Evolutionary conservation across 2,329 filamentous ascomycete species (phyloP).

Genomic region (Calonectria montana): DNA sequence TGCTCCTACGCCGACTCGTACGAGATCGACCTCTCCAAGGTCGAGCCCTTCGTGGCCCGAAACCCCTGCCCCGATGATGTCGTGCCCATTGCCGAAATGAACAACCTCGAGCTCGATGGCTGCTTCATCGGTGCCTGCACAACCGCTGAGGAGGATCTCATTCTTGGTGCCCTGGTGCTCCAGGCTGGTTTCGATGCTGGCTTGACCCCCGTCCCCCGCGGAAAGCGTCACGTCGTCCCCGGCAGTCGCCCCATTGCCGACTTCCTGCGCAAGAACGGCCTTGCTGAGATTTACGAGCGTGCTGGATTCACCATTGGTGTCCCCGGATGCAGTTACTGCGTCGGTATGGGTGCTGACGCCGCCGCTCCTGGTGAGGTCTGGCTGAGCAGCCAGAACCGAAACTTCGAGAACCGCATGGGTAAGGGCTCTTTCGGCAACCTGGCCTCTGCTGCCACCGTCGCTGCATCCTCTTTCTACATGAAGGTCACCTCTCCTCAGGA

Average conservation of each 20-base stretch:
- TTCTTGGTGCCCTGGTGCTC: constrained; percentile 53
- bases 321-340: constrained; percentile 57
- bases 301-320: constrained; percentile 54
- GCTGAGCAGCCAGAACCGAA: constrained; percentile 56
- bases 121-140: constrained; percentile 60
- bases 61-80: constrained; percentile 57
- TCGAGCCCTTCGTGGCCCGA: constrained; percentile 50
- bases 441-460: not conserved
- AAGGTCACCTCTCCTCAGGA: constrained; percentile 3
- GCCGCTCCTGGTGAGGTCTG: constrained; percentile 54
- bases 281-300: constrained; percentile 51
- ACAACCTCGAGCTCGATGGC: constrained; percentile 50
- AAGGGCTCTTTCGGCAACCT: constrained; percentile 24
- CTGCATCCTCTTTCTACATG: not conserved
- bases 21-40: constrained; percentile 51
- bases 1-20: constrained; percentile 49
- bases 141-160: constrained; percentile 56
- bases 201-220: constrained; percentile 41
- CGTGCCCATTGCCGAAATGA: constrained; percentile 48
- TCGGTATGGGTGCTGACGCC: constrained; percentile 55
- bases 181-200: constrained; percentile 50
- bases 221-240: constrained; percentile 53
- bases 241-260: constrained; percentile 52
- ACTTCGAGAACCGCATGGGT: constrained; percentile 58
- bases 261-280: constrained; percentile 45